phyloP scores from a whole-genome alignment of 1,284 basidiomycete genomes.

The Malassezia slooffiae region DNA sequence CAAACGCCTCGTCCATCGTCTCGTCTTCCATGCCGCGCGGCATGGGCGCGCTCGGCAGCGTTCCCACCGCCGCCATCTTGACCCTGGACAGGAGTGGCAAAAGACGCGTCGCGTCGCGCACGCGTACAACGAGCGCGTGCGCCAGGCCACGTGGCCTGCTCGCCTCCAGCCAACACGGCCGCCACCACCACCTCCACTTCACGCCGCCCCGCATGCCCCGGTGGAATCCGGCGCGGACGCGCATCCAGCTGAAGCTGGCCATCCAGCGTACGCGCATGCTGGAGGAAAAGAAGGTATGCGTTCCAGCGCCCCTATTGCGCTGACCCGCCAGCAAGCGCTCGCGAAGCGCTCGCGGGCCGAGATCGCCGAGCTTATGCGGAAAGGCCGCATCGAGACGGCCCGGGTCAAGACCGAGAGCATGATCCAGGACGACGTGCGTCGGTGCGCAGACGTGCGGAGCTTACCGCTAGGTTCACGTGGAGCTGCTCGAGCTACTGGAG shows the following conservation, averaged over 20 bases:
- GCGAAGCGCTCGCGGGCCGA: conserved; percentile 71
- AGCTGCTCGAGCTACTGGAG: conserved; percentile 69
- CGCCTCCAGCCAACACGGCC: no score
- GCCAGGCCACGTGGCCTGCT: no score
- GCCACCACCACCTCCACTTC: no score
- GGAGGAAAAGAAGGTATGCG: conserved; percentile 70
- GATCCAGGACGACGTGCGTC: conserved; percentile 66
- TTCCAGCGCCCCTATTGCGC: neutral
- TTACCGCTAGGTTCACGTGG: conserved; percentile 22
- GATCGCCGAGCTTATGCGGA: conserved; percentile 66
- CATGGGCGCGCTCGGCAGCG: no score
- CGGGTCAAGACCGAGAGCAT: conserved; percentile 69
- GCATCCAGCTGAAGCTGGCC: conserved; percentile 58
- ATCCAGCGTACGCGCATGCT: conserved; percentile 78
- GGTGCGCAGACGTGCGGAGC: neutral
- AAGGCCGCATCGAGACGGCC: conserved; percentile 68
- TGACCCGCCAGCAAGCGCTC: conserved; percentile 56
- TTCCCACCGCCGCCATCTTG: no score
- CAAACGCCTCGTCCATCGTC: conserved; percentile 24
- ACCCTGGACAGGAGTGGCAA: no score
- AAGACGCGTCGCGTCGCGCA: no score
- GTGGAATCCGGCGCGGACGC: conserved; percentile 33
- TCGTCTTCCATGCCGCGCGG: conserved; percentile 8
- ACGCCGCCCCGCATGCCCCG: conserved; percentile 22
- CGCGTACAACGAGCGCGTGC: no score